A percentile compares a stretch with the other conserved stretches of the same genome.
These are phyloP conservation scores for Rheum nobile DNA, from an alignment of 148 eudicot genomes.

Conservation along the genomic window DNA sequence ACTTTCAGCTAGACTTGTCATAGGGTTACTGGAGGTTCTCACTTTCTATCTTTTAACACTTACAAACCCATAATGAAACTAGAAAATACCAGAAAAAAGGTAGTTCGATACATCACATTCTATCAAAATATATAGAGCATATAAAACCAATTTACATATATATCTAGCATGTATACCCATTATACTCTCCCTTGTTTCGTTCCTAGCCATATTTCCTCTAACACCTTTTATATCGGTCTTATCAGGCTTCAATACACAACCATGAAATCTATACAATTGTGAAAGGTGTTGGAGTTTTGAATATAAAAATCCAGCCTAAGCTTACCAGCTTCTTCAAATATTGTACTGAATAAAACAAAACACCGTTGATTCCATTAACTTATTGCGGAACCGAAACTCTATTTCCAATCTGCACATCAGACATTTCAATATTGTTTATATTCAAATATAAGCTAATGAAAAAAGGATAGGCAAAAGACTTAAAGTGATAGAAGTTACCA, in stretches of 20 bases:
- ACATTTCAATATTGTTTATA: background rate
- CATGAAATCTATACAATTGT: background rate
- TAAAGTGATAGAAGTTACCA: conserved; percentile 32
- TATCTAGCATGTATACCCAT: too few species aligned
- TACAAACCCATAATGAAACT: background rate
- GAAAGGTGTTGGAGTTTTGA: too few species aligned
- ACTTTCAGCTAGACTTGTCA: too few species aligned
- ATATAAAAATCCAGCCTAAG: background rate
- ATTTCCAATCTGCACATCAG: conserved; percentile 67
- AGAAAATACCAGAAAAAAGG: background rate
- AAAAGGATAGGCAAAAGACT: background rate
- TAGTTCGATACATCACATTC: too few species aligned
- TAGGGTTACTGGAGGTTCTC: too few species aligned
- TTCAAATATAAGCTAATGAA: background rate
- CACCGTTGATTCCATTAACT: conserved; percentile 78
- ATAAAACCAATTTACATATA: too few species aligned
- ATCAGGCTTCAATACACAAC: background rate
- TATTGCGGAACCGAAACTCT: conserved; percentile 82
- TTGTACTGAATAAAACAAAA: conserved; percentile 77
- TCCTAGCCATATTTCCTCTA: background rate
- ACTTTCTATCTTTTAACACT: background rate
- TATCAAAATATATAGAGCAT: too few species aligned
- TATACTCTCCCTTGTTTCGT: background rate
- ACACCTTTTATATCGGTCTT: background rate
- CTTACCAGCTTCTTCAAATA: conserved; percentile 80